phyloP scores from a whole-genome alignment of 2,329 filamentous ascomycete genomes.

The Camillea tinctor region DNA sequence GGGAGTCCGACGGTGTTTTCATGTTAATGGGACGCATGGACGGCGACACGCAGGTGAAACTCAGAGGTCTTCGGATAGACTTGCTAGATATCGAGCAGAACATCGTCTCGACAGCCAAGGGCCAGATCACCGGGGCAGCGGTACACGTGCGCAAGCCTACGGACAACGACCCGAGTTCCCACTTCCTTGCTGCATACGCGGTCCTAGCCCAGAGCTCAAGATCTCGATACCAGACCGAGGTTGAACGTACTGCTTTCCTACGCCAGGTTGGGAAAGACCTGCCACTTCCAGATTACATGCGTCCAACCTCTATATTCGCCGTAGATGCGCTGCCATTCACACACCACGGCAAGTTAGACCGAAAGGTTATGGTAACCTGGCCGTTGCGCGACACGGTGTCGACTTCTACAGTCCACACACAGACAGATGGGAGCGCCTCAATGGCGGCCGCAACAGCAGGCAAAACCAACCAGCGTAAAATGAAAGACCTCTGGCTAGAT shows the following conservation, averaged over 20 bases:
- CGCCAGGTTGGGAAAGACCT: too few relatives aligned
- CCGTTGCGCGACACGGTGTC: too few relatives aligned
- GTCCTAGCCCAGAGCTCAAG: constrained; percentile 8
- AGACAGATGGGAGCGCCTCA: too few relatives aligned
- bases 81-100: constrained; percentile 38
- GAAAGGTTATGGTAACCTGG: constrained; percentile 24
- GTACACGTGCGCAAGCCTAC: constrained; percentile 2
- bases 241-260: too few relatives aligned
- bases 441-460: too few relatives aligned
- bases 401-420: too few relatives aligned
- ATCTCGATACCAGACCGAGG: too few relatives aligned
- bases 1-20: constrained; percentile 33
- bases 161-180: constrained; percentile 2
- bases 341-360: constrained; percentile 16
- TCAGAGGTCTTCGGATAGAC: constrained; percentile 43
- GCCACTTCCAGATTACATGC: constrained; percentile 36
- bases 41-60: constrained; percentile 41
- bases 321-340: constrained; percentile 6
- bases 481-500: too few relatives aligned
- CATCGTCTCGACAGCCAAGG: constrained; percentile 9
- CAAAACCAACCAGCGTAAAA: too few relatives aligned
- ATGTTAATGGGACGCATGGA: constrained; percentile 34
- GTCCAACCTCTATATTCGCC: constrained; percentile 21
- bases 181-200: constrained; percentile 27
- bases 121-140: constrained; percentile 2